These are phyloP conservation scores for Debaryomycetaceae sp. DNA, from an alignment of 1,139 yeast genomes.

Conservation along the genomic window DNA sequence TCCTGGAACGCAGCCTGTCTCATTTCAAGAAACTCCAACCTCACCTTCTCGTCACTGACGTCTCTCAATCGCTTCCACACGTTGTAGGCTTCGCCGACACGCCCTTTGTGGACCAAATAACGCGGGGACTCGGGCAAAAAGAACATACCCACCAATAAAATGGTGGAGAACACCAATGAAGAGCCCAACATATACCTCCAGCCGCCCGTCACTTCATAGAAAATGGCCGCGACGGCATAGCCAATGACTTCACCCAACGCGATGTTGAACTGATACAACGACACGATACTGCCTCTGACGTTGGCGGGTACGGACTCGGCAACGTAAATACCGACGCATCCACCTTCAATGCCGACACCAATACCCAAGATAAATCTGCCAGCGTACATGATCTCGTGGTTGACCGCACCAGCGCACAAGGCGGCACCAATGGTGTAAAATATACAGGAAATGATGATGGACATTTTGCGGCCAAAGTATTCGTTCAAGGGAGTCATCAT, in stretches of 20 bases:
- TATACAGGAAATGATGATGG: slow-evolving; percentile 49
- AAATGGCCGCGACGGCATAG: slow-evolving; percentile 53
- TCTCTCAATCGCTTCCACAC: slow-evolving; percentile 56
- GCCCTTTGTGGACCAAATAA: slow-evolving; percentile 46
- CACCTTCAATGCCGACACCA: slow-evolving; percentile 54
- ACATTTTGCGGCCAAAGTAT: slow-evolving; percentile 46
- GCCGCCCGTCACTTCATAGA: slow-evolving; percentile 47
- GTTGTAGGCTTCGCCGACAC: slow-evolving; percentile 46
- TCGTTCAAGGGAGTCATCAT: slow-evolving; percentile 48
- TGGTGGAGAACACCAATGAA: slow-evolving; percentile 52
- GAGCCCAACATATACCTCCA: slow-evolving; percentile 63
- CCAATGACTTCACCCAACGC: slow-evolving; percentile 60
- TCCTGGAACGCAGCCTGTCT: slow-evolving; percentile 29
- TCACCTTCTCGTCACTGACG: slow-evolving; percentile 30
- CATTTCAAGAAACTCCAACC: slow-evolving; percentile 49
- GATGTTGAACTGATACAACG: slow-evolving; percentile 53
- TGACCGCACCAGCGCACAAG: slow-evolving; percentile 46
- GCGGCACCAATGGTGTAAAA: slow-evolving; percentile 56
- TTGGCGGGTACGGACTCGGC: slow-evolving; percentile 58
- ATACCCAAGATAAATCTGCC: slow-evolving; percentile 54
- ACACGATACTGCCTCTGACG: slow-evolving; percentile 54
- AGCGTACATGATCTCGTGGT: slow-evolving; percentile 44
- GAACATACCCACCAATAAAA: slow-evolving; percentile 42
- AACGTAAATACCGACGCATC: slow-evolving; percentile 55
- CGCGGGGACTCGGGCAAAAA: slow-evolving; percentile 51